Evolutionary conservation across 2,329 filamentous ascomycete genomes (phyloP), one percentile per base, ranked within the genome.

Genomic region (Stromatinia cepivora): DNA sequence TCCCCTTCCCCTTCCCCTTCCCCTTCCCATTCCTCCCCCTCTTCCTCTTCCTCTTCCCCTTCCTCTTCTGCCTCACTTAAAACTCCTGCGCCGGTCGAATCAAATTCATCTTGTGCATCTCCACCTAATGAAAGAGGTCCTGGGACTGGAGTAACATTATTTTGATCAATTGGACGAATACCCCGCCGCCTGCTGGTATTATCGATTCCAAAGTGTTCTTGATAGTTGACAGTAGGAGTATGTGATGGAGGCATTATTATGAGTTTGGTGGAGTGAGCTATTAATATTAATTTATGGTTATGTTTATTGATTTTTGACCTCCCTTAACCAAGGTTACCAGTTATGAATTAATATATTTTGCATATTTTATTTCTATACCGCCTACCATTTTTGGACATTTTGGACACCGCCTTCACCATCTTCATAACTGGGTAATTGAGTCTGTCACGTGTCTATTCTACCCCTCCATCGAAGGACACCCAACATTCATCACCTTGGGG

Each of bases 21-120:
- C 31, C 54, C 62, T 28, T 70, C 71, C 4, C 71, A 61, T n/a
- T 64, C 69, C 11, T 67, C 66, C 3, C 70, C 69, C 13, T 72
- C 72, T 6, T 72, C 70, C 13, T n/a, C 71, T n/a, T 64, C 69
- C 11, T 67, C 66, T 5, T 70, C 69, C 13, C 71, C 72, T 6
- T 72, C 70, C 13, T n/a, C 53, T 56, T 72, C 73, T 9, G n/a
- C 54, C n/a, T 46, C 63, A 45, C 63, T 58, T 10, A 56, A 15
- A 15, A 28, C 36, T 20, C 45, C 63, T 66, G 36, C 58, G 50
- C 63, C 36, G 6, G 63, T 66, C 9, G 36, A 66, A 22, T 36
- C 63, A 22, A 39, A 46, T 20, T 56, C 63, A 45, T 39, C 45
- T 48, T 34, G 63, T 36, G 20, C 34, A 42, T 53, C 34, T 25